A percentile compares a stretch with the other conserved stretches of the same genome.
These are phyloP conservation scores for Lavandula angustifolia DNA, from an alignment of 257 asterid genomes.

Conservation along the genomic window DNA sequence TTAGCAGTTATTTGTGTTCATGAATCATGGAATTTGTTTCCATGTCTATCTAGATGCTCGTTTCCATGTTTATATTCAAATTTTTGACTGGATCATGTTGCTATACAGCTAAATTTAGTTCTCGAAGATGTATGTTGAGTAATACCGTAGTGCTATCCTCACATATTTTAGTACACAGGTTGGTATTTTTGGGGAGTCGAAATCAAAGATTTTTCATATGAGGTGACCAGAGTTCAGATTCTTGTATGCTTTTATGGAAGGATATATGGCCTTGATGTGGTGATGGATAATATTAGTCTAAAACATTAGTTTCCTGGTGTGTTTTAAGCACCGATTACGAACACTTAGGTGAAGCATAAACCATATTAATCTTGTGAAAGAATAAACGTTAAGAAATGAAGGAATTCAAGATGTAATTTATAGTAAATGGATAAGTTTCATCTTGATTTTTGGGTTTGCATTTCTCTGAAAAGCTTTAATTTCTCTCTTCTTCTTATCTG, in stretches of 20 bases:
- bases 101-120: not conserved
- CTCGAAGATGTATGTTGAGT: not conserved
- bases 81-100: not conserved
- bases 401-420: not conserved
- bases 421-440: not conserved
- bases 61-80: not conserved
- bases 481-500: not conserved
- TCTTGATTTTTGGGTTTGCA: slow-evolving; percentile 14
- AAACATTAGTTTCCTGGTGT: slow-evolving; percentile 8
- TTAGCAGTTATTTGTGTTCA: not conserved
- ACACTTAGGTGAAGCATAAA: not conserved
- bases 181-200: slow-evolving; percentile 1
- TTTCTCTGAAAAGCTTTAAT: not conserved
- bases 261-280: not conserved
- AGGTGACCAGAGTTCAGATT: not conserved
- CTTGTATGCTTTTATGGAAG: slow-evolving; percentile 12
- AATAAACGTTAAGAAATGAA: not conserved
- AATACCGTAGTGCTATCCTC: not conserved
- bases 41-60: not conserved
- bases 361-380: not conserved
- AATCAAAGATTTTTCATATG: not conserved
- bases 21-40: not conserved
- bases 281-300: not conserved
- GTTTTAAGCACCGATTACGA: not conserved
- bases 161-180: not conserved